These are phyloP conservation scores for Nitzschia sp. DNA, from an alignment of 108 stramenopile species.

Conservation along the genomic window DNA sequence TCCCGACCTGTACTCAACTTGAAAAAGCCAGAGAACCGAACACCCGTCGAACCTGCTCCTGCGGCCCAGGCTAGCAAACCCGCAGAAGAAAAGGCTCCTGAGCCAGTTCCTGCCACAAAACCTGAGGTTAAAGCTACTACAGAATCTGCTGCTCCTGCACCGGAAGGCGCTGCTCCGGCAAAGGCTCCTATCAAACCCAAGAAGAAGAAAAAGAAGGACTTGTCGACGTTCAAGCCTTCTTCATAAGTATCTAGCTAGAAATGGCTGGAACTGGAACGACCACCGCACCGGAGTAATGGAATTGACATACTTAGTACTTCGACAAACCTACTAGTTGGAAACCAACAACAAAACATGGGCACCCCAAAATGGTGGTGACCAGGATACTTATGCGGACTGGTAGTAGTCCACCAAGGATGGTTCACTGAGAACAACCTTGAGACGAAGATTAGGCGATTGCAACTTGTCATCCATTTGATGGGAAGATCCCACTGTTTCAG, in stretches of 20 bases:
- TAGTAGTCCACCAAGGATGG: constrained; percentile 22
- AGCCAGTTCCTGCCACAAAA: constrained; percentile 12
- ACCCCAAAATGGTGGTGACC: too few species aligned
- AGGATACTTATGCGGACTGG: neutral
- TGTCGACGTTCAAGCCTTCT: constrained; percentile 30
- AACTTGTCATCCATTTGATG: neutral
- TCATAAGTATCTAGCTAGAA: constrained; percentile 1
- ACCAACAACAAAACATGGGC: too few species aligned
- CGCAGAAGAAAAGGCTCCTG: constrained; percentile 20
- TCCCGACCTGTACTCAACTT: constrained; percentile 38
- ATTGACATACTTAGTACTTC: too few species aligned
- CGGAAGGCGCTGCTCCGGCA: constrained; percentile 8
- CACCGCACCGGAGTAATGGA: too few species aligned
- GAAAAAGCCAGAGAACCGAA: constrained; percentile 11
- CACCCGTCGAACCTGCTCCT: constrained; percentile 3
- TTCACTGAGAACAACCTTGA: constrained; percentile 14
- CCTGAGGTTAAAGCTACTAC: constrained; percentile 17
- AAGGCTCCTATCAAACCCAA: constrained; percentile 43
- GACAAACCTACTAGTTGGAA: too few species aligned
- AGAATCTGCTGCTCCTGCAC: constrained; percentile 8
- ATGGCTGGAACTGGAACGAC: too few species aligned
- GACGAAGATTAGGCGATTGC: neutral
- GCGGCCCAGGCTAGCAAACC: constrained; percentile 16
- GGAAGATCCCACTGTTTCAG: neutral
- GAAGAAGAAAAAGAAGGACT: constrained; percentile 91